phyloP scores from a whole-genome alignment of 345 rosid genomes.

The Linum lewisii region DNA sequence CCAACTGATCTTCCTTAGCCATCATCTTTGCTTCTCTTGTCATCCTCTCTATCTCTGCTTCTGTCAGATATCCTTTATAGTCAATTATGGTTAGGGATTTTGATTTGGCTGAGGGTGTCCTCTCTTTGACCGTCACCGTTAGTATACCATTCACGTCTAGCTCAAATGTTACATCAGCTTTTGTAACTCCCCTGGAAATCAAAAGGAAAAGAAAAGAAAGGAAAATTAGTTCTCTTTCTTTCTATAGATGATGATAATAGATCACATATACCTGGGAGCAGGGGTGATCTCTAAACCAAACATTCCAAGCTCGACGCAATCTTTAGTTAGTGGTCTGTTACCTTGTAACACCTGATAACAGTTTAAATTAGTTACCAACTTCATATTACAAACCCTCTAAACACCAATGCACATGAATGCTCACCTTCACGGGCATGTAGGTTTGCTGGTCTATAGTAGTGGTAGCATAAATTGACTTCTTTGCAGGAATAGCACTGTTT shows the following conservation, averaged over 20 bases:
- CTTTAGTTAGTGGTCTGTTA: slow-evolving; percentile 41
- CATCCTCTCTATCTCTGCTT: slow-evolving; percentile 51
- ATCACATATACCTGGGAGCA: slow-evolving; percentile 37
- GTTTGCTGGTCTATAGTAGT: slow-evolving; percentile 46
- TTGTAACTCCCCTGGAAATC: slow-evolving; percentile 39
- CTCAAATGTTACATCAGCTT: slow-evolving; percentile 42
- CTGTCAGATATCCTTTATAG: slow-evolving; percentile 38
- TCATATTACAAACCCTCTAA: too few relatives aligned
- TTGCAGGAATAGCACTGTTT: slow-evolving; percentile 41
- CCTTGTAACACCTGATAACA: slow-evolving; percentile 36
- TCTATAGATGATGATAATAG: neutral
- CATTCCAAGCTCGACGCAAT: slow-evolving; percentile 43
- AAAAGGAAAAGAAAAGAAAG: neutral
- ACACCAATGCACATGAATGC: neutral
- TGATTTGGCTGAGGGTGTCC: slow-evolving; percentile 29
- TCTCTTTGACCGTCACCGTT: slow-evolving; percentile 44
- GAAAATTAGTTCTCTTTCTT: too few relatives aligned
- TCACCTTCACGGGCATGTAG: slow-evolving; percentile 37
- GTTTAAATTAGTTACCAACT: too few relatives aligned
- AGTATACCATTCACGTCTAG: slow-evolving; percentile 42
- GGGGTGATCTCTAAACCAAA: slow-evolving; percentile 36
- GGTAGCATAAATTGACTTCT: slow-evolving; percentile 29
- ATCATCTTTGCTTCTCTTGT: slow-evolving; percentile 46
- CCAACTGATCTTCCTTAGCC: slow-evolving; percentile 38
- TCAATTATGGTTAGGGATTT: slow-evolving; percentile 38